Evolutionary conservation across 1,284 basidiomycete genomes (phyloP).

Genomic region (Cryptococcus sp.): DNA sequence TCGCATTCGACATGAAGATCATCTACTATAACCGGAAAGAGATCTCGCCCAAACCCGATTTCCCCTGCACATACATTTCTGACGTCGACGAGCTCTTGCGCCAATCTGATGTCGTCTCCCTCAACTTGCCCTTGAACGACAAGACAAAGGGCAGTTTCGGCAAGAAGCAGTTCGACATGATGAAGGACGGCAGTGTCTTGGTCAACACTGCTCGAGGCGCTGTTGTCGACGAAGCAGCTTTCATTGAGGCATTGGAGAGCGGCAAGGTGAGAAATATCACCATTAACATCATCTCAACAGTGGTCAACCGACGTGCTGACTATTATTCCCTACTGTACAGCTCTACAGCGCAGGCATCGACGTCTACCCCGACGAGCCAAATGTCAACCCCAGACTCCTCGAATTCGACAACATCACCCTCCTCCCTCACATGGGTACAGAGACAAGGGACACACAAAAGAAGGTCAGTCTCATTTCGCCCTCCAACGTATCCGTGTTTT

Average conservation of each 20-base stretch:
- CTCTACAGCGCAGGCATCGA: constrained; percentile 82
- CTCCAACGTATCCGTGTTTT: too few species aligned
- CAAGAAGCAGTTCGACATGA: constrained; percentile 70
- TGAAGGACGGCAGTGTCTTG: constrained; percentile 79
- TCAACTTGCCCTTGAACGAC: constrained; percentile 59
- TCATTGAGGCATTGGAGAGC: constrained; percentile 78
- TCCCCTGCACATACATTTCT: constrained; percentile 70
- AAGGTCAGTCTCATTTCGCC: constrained; percentile 59
- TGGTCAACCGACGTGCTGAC: neutral
- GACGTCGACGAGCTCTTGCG: constrained; percentile 69
- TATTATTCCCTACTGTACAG: constrained; percentile 52
- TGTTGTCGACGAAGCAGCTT: constrained; percentile 80
- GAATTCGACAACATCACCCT: constrained; percentile 78
- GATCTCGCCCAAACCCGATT: constrained; percentile 62
- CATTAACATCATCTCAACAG: neutral
- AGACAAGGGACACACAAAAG: constrained; percentile 75
- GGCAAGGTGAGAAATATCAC: constrained; percentile 56
- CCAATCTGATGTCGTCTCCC: constrained; percentile 71
- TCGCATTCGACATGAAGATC: constrained; percentile 67
- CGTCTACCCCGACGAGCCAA: constrained; percentile 84
- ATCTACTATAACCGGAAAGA: constrained; percentile 77
- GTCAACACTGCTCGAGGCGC: constrained; percentile 90
- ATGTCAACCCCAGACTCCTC: constrained; percentile 76
- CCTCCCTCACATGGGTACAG: constrained; percentile 88
- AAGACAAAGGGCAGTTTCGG: constrained; percentile 77